A percentile compares a stretch with the other conserved stretches of the same genome.
These are phyloP conservation scores for Hydnum rufescens DNA, from an alignment of 768 basidiomycete genomes.

Conservation along the genomic window DNA sequence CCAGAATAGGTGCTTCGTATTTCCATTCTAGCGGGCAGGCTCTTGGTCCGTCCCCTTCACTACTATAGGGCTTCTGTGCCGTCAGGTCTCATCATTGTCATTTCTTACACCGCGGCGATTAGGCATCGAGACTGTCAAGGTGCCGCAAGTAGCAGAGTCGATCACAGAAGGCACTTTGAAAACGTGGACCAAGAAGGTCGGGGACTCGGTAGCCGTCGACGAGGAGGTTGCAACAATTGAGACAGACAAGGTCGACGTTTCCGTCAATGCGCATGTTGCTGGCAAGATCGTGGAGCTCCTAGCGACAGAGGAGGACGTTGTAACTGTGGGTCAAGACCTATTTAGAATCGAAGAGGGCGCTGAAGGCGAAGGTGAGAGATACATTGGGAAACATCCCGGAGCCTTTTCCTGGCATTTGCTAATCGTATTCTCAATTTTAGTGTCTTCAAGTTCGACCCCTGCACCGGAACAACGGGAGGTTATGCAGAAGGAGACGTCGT, in stretches of 20 bases:
- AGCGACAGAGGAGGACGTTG: constrained; percentile 83
- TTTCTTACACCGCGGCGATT: constrained; percentile 21
- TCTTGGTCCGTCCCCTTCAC: not conserved
- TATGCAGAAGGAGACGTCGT: constrained; percentile 18
- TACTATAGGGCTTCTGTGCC: not conserved
- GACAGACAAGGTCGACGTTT: constrained; percentile 98
- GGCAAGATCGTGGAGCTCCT: constrained; percentile 78
- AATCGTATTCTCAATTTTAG: not conserved
- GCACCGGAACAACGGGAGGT: constrained; percentile 11
- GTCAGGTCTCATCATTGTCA: not conserved
- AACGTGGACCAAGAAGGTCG: constrained; percentile 82
- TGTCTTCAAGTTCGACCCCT: not conserved
- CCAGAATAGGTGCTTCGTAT: not conserved
- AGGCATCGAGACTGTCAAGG: constrained; percentile 62
- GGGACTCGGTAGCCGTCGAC: constrained; percentile 75
- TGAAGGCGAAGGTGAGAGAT: not conserved
- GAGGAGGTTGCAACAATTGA: constrained; percentile 97
- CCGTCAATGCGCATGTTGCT: constrained; percentile 79
- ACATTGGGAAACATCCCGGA: too few species aligned
- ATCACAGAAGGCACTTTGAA: constrained; percentile 96
- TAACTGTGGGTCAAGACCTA: constrained; percentile 84
- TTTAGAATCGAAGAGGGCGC: constrained; percentile 56
- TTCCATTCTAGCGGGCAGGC: not conserved
- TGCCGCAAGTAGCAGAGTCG: constrained; percentile 95
- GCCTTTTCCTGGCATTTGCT: not conserved